A percentile compares a stretch with the other conserved stretches of the same genome.
Conservation (phyloP, 176 grass and related monocot species). For the Eragrostis nindensis region DNA sequence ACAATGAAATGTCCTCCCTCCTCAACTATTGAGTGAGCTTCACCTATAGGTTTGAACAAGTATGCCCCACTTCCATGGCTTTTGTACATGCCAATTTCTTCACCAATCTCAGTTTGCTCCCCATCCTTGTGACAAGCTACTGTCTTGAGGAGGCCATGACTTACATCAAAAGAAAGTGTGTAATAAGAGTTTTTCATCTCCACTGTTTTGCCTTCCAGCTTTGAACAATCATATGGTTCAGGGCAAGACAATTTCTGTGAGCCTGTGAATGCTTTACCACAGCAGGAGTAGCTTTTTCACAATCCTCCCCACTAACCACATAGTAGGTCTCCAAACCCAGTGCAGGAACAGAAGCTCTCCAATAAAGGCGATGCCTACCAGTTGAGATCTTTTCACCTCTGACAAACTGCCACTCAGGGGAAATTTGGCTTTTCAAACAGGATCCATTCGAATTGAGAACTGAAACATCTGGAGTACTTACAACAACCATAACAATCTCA, state of each 20-base stretch:
- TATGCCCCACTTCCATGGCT: conserved; percentile 92
- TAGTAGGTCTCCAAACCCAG: conserved; percentile 90
- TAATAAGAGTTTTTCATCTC: conserved; percentile 71
- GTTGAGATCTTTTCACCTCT: conserved; percentile 45
- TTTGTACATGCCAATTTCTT: conserved; percentile 93
- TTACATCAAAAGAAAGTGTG: conserved; percentile 82
- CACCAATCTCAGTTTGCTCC: conserved; percentile 61
- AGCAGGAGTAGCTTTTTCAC: conserved; percentile 77
- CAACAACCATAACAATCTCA: conserved; percentile 91
- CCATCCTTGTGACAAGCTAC: conserved; percentile 57
- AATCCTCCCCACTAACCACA: conserved; percentile 62
- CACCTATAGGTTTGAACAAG: conserved; percentile 89
- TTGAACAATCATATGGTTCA: conserved; percentile 83
- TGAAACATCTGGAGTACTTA: conserved; percentile 69
- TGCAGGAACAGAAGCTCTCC: conserved; percentile 92
- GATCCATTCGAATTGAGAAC: conserved; percentile 80
- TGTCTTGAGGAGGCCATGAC: conserved; percentile 74
- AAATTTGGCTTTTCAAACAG: conserved; percentile 94
- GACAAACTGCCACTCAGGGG: conserved; percentile 81
- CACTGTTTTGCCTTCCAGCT: conserved; percentile 63
- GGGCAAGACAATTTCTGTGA: conserved; percentile 71
- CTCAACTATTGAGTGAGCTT: conserved; percentile 71
- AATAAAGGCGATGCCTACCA: conserved; percentile 95
- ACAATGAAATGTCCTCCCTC: conserved; percentile 83
- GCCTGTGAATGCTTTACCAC: conserved; percentile 59